Evolutionary conservation across 2,329 filamentous ascomycete species (phyloP), one percentile per base, ranked within the genome.

Genomic region (Aureobasidium sp.): DNA sequence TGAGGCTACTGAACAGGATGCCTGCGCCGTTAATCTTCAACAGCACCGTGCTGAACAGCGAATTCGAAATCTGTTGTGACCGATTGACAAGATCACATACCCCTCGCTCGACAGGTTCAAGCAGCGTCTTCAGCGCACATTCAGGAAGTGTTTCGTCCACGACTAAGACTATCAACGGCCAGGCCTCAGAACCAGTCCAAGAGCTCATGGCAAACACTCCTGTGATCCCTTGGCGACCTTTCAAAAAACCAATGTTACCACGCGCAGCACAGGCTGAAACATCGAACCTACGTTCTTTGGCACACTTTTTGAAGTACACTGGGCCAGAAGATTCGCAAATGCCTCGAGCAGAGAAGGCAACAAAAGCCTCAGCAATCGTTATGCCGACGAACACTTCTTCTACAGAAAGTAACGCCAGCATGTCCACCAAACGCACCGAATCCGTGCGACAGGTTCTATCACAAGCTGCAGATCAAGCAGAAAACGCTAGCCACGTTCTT

Each of bases 221-320:
- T 27, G n/a, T 21, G 23, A 38, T 37, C 4, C 42, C 54, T 38
- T 42, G 33, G n/a, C 43, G 23, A 25, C 42, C 43, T 2, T 49
- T 40, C 43, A 13, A 21, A 21, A 38, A 40, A 9, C 43, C 42
- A 4, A 58, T 58, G 55, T 9, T 49, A 11, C 42, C 55, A 17
- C 55, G 55, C 3, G 33, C 55, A 58, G 55, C 42, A 13, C 42
- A 47, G n/a, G 4, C 43, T 15, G 55, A 58, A 23, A 21, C 17
- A 23, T 49, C 55, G 10, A 33, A 58, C 19, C 23, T 58, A 4
- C 19, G 42, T 21, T 27, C 23, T 17, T 40, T 58, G 23, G 13
- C 55, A 9, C 42, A 47, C n/a, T 58, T 58, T 13, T 8, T 58
- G 15, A 58, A 58, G 23, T 40, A 40, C 25, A 58, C 55, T 33